phyloP scores from a whole-genome alignment of 495 filamentous ascomycete species.

The Talaromyces stipitatus region DNA sequence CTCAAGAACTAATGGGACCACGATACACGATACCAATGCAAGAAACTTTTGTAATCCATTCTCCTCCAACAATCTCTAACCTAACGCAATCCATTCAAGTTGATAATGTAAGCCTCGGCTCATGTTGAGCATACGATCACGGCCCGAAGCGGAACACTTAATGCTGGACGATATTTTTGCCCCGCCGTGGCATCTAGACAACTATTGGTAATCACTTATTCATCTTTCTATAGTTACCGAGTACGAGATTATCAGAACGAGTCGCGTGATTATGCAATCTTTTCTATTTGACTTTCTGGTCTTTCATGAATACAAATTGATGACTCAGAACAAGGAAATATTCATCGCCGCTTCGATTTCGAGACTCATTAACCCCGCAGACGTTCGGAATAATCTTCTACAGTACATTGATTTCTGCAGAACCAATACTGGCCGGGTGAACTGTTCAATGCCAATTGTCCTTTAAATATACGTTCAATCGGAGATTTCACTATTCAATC shows the following conservation, averaged over 20 bases:
- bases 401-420: background rate
- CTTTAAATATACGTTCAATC: background rate
- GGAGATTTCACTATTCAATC: background rate
- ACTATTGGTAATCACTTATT: slow-evolving; percentile 1
- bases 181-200: too few species aligned
- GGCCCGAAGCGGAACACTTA: background rate
- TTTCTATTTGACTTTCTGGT: background rate
- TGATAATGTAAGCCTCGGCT: background rate
- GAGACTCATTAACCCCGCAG: background rate
- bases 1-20: background rate
- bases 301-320: background rate
- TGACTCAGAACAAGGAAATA: background rate
- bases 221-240: background rate
- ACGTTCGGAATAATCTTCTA: background rate
- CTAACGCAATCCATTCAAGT: background rate
- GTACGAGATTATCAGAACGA: background rate
- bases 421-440: background rate
- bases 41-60: too few species aligned
- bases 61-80: too few species aligned
- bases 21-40: background rate
- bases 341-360: background rate
- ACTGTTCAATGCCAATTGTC: background rate
- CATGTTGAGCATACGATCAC: slow-evolving; percentile 2
- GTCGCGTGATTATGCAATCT: background rate
- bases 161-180: background rate